phyloP scores from a whole-genome alignment of 345 rosid species.

The Citrus mangshanensis region DNA sequence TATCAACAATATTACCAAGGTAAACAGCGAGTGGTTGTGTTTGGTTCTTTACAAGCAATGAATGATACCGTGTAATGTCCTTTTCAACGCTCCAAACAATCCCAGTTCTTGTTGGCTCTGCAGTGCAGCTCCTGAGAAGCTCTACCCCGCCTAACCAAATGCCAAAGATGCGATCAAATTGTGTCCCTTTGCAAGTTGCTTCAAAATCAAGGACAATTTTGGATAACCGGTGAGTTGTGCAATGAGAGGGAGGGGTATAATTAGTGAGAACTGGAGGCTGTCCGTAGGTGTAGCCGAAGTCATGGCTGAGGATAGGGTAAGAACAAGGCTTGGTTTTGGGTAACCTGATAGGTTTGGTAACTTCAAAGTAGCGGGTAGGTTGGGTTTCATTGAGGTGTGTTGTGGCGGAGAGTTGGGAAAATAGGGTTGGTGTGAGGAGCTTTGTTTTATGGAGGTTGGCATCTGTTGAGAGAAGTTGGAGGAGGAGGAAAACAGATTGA shows the following conservation, averaged over 20 bases:
- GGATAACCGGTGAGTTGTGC: constrained; percentile 51
- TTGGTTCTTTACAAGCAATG: constrained; percentile 56
- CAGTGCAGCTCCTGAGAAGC: constrained; percentile 94
- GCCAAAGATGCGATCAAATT: constrained; percentile 85
- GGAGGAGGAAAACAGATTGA: constrained; percentile 25
- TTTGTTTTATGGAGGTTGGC: constrained; percentile 44
- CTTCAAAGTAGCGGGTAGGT: constrained; percentile 76
- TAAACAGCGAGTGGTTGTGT: constrained; percentile 60
- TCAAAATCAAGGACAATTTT: constrained; percentile 75
- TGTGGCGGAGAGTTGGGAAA: background rate
- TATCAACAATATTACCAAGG: constrained; percentile 64
- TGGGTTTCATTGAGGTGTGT: constrained; percentile 21
- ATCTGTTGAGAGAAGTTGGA: constrained; percentile 21
- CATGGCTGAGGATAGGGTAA: constrained; percentile 55
- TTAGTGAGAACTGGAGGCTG: constrained; percentile 66
- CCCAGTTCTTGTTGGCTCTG: constrained; percentile 75
- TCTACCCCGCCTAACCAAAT: constrained; percentile 84
- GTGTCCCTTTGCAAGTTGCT: constrained; percentile 75
- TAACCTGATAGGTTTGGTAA: constrained; percentile 49
- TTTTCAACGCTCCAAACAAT: constrained; percentile 74
- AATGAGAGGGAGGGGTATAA: constrained; percentile 61
- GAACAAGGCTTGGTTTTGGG: constrained; percentile 49
- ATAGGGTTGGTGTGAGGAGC: constrained; percentile 27
- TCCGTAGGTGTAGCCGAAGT: constrained; percentile 65
- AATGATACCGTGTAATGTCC: constrained; percentile 74